Evolutionary conservation across 148 eudicot genomes (phyloP), one percentile per base, ranked within the genome.

Genomic region (Hydrangea macrophylla): DNA sequence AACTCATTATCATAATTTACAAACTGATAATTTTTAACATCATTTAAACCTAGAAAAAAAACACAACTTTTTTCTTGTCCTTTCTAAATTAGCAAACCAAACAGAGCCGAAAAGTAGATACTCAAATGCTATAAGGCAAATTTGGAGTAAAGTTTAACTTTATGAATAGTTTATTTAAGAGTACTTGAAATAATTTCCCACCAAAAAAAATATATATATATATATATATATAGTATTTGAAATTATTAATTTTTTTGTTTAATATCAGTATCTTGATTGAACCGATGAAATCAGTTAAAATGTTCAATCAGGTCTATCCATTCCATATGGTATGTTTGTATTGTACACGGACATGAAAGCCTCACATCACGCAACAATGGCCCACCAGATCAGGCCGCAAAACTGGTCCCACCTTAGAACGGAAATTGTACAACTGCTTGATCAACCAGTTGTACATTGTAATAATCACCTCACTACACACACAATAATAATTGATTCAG

Each of bases 281-380:
- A 70, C 18, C 67, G 67, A 60, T 60, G 67, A 70, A 70, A 32
- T 50, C 25, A 13, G 45, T 70, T 70, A 45, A 48, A 35, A 55
- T 67, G 61, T 67, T 55, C 70, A 68, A 48, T 68, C 13, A 67
- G 60, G 54, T 67, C 20, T 9, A 18, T 13, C 26, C 24, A 23
- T 23, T 37, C 3, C n/a, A 22, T 20, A 22, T 20, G 23, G 65
- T 3, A 18, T 20, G 40, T 37, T 36, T 10, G 22, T 37, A 12
- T 36, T 10, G 22, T 37, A 12, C 27, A 24, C 39, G 17, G 25
- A 62, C 26, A 10, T 9, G 15, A 15, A 10, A 33, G 1, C 12
- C 26, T 35, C 2, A 61, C 37, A 22, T 61, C 50, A 62, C 10
- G 50, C 65, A 62, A 62, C 22, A 6, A 48, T 18, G 53, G 15